phyloP scores from a whole-genome alignment of 441 rosid genomes.

The Gossypium davidsonii region DNA sequence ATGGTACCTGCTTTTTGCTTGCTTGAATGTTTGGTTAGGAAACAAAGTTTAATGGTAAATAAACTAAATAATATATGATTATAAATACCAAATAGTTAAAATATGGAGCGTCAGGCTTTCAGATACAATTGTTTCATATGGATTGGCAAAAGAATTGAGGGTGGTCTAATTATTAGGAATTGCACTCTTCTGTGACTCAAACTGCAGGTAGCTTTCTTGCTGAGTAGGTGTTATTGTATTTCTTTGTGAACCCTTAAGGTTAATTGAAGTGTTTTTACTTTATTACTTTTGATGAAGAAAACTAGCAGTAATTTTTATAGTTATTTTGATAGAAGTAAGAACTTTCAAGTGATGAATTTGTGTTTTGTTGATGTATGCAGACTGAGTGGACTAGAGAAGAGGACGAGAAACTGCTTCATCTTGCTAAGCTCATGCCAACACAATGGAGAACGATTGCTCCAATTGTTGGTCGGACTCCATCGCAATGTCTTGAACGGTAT shows the following conservation, averaged over 20 bases:
- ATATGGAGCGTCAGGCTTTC: not conserved
- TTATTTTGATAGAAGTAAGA: not conserved
- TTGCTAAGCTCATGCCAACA: slow-evolving; percentile 93
- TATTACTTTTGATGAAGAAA: not conserved
- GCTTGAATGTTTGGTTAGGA: not conserved
- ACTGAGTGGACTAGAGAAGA: slow-evolving; percentile 99
- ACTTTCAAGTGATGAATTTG: slow-evolving; percentile 13
- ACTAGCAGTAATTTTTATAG: not conserved
- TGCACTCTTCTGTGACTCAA: not conserved
- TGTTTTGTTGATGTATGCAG: slow-evolving; percentile 31
- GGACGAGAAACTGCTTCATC: slow-evolving; percentile 97
- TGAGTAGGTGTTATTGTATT: not conserved
- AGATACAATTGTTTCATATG: not conserved
- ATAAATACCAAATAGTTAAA: not conserved
- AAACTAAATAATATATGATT: not conserved
- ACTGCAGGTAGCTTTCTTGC: not conserved
- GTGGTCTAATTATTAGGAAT: not conserved
- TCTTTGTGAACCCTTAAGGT: not conserved
- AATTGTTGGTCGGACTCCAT: slow-evolving; percentile 98
- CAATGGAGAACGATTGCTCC: slow-evolving; percentile 99
- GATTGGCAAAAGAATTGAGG: not conserved
- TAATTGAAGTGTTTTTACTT: not conserved
- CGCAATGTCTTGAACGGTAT: slow-evolving; percentile 95
- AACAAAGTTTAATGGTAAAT: not conserved
- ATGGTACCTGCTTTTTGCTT: not conserved